These are phyloP conservation scores for Tetrahymena elliotti DNA, from an alignment of 73 alveolate species.

Conservation along the genomic window DNA sequence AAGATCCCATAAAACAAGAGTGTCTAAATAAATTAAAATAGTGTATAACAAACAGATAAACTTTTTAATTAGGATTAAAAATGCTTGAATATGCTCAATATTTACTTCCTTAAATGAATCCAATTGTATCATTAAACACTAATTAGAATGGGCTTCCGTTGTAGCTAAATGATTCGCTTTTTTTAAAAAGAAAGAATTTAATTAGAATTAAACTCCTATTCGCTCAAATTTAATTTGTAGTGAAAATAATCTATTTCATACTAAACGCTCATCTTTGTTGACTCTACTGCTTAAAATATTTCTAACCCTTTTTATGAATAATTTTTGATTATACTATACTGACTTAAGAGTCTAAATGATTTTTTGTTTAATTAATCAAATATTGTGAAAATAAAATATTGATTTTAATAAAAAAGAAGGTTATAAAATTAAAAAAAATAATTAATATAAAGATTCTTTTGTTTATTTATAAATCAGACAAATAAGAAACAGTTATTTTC, in stretches of 20 bases:
- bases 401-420: neutral
- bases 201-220: neutral
- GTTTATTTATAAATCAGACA: neutral
- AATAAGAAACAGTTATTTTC: neutral
- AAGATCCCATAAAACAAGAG: constrained; percentile 60
- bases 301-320: neutral
- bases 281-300: neutral
- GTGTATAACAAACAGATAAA: no score
- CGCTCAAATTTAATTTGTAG: neutral
- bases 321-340: neutral
- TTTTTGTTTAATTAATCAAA: neutral
- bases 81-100: neutral
- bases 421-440: neutral
- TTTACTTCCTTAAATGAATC: constrained; percentile 38
- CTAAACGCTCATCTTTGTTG: neutral
- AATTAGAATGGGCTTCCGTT: constrained; percentile 4
- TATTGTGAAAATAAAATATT: neutral
- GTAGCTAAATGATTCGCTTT: neutral
- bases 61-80: neutral
- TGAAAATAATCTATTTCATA: neutral
- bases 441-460: neutral
- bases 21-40: constrained; percentile 8
- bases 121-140: constrained; percentile 24
- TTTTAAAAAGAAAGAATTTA: neutral
- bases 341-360: neutral